Conservation (phyloP, 352 stramenopile genomes). For the Phytophthora melonis region DNA sequence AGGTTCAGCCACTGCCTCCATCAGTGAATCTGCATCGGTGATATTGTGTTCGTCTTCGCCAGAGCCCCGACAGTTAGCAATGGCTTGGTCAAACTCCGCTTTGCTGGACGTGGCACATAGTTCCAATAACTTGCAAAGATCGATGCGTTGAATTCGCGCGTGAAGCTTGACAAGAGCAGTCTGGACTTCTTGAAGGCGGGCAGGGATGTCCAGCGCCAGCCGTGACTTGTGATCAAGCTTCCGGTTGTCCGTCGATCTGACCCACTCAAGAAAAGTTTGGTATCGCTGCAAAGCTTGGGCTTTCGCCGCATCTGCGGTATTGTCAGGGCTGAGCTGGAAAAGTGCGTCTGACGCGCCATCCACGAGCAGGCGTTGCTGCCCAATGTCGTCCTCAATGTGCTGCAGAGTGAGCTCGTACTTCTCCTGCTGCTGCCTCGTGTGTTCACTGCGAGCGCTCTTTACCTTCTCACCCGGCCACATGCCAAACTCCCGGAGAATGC, state of each 20-base stretch:
- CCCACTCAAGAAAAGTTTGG: background rate
- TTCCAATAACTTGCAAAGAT: background rate
- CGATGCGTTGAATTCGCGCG: slow-evolving; percentile 1
- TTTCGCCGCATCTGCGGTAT: background rate
- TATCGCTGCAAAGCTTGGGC: background rate
- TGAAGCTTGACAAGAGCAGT: background rate
- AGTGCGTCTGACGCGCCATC: background rate
- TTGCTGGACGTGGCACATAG: background rate
- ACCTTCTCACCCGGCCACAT: background rate
- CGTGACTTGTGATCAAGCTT: background rate
- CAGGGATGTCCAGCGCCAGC: background rate
- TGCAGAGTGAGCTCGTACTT: background rate
- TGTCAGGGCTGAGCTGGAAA: background rate
- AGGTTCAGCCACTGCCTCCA: background rate
- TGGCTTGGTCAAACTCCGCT: background rate
- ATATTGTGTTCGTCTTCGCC: too few relatives aligned
- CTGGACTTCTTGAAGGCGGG: background rate
- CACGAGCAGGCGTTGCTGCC: background rate
- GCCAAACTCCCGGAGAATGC: slow-evolving; percentile 3
- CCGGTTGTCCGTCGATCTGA: background rate
- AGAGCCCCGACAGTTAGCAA: background rate
- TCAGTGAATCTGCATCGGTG: too few relatives aligned
- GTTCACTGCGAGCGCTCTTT: background rate
- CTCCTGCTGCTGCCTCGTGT: background rate
- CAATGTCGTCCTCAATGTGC: background rate